Base-by-base conservation (phyloP, 768 basidiomycete genomes). In the Collybiopsis luxurians region DNA sequence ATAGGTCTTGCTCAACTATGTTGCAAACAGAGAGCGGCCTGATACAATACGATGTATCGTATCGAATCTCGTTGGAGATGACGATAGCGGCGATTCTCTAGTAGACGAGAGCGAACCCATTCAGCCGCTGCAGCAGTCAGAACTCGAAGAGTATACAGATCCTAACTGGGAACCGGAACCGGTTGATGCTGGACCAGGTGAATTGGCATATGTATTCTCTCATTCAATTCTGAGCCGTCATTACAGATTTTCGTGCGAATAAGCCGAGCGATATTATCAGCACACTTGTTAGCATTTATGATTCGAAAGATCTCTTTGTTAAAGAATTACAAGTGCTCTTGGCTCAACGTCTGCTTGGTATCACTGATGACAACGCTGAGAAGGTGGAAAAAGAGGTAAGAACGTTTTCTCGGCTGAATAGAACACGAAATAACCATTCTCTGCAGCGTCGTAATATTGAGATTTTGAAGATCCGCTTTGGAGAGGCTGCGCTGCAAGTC, bases 1-100 rank as follows among this genome's bases (percentile, higher is more conserved):
- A n/a, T n/a, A n/a, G n/a, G n/a, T n/a, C n/a, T n/a, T n/a, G n/a
- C n/a, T n/a, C n/a, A n/a, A n/a, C n/a, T n/a, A n/a, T n/a, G n/a
- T n/a, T n/a, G n/a, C n/a, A n/a, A n/a, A 36, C 60, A 92, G 94
- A 60, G 87, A 88, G 55, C 85, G 96, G 4, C 85, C 90, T 1
- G 95, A 98, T 67, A 97, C 96, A 0, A 97, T 98, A 60, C 86
- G 90, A 2, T 90, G 89, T 65, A 96, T 99, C 52, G 95, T 98
- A 13, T 83, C 91, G 0, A 90, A 89, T 54, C 80, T 98, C 12
- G 90, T 98, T 23, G 92, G 93, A 3, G 91, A 91, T 58, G 87
- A 86, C 42, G 87, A 90, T 64, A 83, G 85, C 42, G 82, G 89
- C 0, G 92, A 95, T 68, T 85, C 89, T 0, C 74, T 95, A 2